Percentiles rank a stretch among this genome's conserved stretches.
Conservation (phyloP, 148 eudicot species). For the Silene uniflora region DNA sequence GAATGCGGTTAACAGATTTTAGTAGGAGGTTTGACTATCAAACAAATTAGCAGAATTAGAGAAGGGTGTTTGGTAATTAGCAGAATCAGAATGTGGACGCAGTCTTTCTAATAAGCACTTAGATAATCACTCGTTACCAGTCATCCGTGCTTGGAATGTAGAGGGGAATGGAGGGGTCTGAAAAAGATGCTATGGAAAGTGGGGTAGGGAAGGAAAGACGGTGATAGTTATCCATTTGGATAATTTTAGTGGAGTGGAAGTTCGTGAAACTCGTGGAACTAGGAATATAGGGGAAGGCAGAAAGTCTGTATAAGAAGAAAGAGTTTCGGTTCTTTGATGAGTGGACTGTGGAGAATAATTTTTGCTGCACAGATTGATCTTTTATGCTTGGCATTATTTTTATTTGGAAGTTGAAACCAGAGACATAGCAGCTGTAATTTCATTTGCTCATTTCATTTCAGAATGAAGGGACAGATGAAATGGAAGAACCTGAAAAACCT, state of each 20-base stretch:
- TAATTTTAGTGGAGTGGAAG: neutral
- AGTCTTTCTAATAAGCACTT: too few species aligned
- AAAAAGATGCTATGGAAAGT: too few species aligned
- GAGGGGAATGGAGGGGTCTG: neutral
- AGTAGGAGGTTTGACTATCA: too few species aligned
- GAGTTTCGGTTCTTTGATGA: neutral
- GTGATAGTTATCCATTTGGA: neutral
- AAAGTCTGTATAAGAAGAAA: neutral
- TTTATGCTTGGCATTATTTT: neutral
- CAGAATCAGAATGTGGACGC: too few species aligned
- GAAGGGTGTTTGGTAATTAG: too few species aligned
- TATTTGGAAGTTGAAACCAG: neutral
- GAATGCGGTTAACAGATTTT: too few species aligned
- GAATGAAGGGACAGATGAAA: constrained; percentile 40
- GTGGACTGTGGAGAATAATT: neutral
- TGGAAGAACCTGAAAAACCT: constrained; percentile 53
- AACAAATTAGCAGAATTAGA: too few species aligned
- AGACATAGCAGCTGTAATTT: neutral
- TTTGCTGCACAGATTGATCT: neutral
- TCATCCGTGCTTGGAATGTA: too few species aligned
- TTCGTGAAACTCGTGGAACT: neutral
- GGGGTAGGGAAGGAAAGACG: neutral
- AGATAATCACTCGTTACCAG: too few species aligned
- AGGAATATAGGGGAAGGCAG: neutral
- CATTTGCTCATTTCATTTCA: constrained; percentile 23